Evolutionary conservation across 805 yeast genomes (phyloP), one percentile per base, ranked within the genome.

Genomic region (Cyberlindnera euphorbiae): DNA sequence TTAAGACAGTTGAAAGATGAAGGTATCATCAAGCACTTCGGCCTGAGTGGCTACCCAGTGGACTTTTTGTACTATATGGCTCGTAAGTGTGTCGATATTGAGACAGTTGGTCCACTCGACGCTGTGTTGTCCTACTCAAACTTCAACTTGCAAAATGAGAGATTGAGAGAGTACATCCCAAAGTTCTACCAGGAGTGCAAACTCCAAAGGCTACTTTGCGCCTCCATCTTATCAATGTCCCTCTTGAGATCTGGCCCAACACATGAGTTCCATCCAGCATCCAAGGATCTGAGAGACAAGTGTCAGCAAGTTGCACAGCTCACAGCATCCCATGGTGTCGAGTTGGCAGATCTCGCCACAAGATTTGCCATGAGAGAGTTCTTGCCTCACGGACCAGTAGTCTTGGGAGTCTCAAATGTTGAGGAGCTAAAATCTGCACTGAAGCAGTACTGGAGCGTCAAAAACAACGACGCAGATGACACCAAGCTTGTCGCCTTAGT

Each of bases 161-260:
- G 42, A 6, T 62, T 82, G 29, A 63, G 71, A 17, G 59, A 66
- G 0, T 72, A 69, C 47, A 60, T 67, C 47, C 69, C 67, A 6
- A 64, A 63, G 25, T 77, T 85, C 46, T 58, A 69, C 26, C 23
- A 35, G 0, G 75, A 73, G 7, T 75, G 83, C 10, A 72, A 75
- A 5, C 66, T 88, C 21, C 66, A 69, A 39, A 58, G 67, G 42
- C 58, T 89, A n/a, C 60, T 79, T 54, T 86, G 84, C 55, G 96
- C 90, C 4, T 83, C 95, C 1, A 88, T 93, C 26, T 64, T 90
- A 41, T 77, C 89, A 37, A 89, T 89, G 97, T 84, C 96, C 4
- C 59, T 89, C 38, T 65, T 89, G 38, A 70, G 95, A 41, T 71
- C 82, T 0, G 78, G 69, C 17, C 64, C 69, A 23, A 81, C 95